These are phyloP conservation scores for Cornus suecica DNA, from an alignment of 148 eudicot species.

Conservation along the genomic window DNA sequence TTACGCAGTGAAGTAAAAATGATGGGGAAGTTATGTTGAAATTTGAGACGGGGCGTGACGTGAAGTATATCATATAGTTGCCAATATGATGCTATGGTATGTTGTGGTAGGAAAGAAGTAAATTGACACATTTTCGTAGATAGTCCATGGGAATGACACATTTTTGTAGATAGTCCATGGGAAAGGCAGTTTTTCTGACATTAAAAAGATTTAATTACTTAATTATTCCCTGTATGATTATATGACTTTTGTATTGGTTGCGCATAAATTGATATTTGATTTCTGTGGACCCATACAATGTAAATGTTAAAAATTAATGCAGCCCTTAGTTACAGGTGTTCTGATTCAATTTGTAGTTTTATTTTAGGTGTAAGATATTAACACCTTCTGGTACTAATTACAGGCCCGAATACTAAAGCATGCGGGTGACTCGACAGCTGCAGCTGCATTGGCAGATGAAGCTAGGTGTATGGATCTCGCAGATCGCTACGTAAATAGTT, in stretches of 20 bases:
- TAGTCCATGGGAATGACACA: not conserved
- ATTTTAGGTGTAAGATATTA: not conserved
- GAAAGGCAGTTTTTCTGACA: not conserved
- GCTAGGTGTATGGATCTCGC: slow-evolving; percentile 99
- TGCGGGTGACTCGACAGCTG: slow-evolving; percentile 88
- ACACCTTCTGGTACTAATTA: not conserved
- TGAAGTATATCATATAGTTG: not conserved
- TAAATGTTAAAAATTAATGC: not conserved
- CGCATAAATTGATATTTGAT: not conserved
- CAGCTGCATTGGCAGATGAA: slow-evolving; percentile 99
- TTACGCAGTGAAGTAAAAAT: too few relatives aligned
- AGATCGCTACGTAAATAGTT: slow-evolving; percentile 93
- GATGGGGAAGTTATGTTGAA: too few relatives aligned
- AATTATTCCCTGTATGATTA: not conserved
- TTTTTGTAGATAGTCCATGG: too few relatives aligned
- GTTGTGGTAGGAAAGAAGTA: not conserved
- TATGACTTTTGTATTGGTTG: not conserved
- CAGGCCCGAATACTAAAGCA: slow-evolving; percentile 97
- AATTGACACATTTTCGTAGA: not conserved
- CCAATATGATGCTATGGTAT: not conserved
- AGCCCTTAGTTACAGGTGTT: not conserved
- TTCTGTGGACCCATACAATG: slow-evolving; percentile 3
- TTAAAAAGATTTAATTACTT: not conserved
- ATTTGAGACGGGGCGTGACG: too few relatives aligned
- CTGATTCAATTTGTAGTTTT: not conserved